Percentiles rank a stretch among this genome's conserved stretches.
These are phyloP conservation scores for Cryphonectria naterciae DNA, from an alignment of 2,329 filamentous ascomycete genomes.

Conservation along the genomic window DNA sequence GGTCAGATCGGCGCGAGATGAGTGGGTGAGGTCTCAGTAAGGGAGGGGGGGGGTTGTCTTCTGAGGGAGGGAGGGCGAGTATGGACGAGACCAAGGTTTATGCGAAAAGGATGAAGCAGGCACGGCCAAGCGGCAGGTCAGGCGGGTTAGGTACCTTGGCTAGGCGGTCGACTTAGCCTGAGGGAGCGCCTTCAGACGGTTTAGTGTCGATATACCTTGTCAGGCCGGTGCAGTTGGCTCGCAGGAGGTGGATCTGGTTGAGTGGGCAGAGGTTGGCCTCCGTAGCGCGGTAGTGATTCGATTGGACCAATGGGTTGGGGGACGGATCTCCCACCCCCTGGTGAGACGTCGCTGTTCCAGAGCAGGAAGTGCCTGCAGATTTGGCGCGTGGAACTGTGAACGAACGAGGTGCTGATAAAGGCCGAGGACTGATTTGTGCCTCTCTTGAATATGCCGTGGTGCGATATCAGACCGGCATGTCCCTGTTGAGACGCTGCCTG, in stretches of 20 bases:
- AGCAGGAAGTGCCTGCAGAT: constrained; percentile 10
- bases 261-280: not conserved
- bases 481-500: constrained; percentile 6
- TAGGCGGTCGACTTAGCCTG: not conserved
- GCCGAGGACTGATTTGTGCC: not conserved
- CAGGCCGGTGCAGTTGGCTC: constrained; percentile 9
- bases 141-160: constrained; percentile 9
- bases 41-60: constrained; percentile 13
- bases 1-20: constrained; percentile 26
- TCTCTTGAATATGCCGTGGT: constrained; percentile 5
- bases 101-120: constrained; percentile 16
- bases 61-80: constrained; percentile 11
- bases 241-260: constrained; percentile 7
- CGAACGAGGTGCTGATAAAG: constrained; percentile 19
- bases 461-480: constrained; percentile 25
- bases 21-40: constrained; percentile 29
- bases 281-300: constrained; percentile 15
- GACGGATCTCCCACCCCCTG: constrained; percentile 23
- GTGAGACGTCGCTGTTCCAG: constrained; percentile 21
- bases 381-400: not conserved
- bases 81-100: constrained; percentile 25
- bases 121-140: constrained; percentile 1
- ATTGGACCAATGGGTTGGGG: constrained; percentile 20
- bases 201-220: constrained; percentile 10
- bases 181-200: constrained; percentile 5